A percentile compares a stretch with the other conserved stretches of the same genome.
These are phyloP conservation scores for Trypethelium eluteriae DNA, from an alignment of 495 filamentous ascomycete genomes.

Conservation along the genomic window DNA sequence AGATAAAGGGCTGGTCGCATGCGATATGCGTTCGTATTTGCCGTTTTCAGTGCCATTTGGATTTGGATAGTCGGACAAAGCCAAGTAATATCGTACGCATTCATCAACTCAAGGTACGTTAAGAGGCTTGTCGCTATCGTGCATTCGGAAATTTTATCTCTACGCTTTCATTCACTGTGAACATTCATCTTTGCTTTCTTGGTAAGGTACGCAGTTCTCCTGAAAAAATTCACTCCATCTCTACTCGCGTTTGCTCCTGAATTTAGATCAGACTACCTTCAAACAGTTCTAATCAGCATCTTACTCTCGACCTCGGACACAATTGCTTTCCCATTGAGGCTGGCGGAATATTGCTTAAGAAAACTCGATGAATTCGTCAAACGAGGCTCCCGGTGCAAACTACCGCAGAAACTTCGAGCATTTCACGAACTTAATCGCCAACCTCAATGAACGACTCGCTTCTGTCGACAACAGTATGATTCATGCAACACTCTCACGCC, in stretches of 20 bases:
- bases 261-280: background rate
- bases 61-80: background rate
- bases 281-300: background rate
- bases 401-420: background rate
- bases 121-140: background rate
- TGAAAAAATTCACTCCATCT: background rate
- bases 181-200: background rate
- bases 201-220: background rate
- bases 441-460: background rate
- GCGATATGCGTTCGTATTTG: background rate
- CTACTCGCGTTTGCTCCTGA: background rate
- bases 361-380: background rate
- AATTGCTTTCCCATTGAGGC: no score
- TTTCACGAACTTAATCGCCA: background rate
- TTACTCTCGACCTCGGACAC: no score
- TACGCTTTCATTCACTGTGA: background rate
- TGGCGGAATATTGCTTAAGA: background rate
- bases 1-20: background rate
- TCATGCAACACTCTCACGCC: background rate
- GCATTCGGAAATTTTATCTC: background rate
- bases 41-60: background rate
- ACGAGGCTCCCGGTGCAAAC: background rate
- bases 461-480: background rate
- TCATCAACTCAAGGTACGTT: background rate
- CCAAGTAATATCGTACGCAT: background rate